Evolutionary conservation across 2,329 filamentous ascomycete genomes (phyloP), one percentile per base, ranked within the genome.

Genomic region (Penicillium paneum): DNA sequence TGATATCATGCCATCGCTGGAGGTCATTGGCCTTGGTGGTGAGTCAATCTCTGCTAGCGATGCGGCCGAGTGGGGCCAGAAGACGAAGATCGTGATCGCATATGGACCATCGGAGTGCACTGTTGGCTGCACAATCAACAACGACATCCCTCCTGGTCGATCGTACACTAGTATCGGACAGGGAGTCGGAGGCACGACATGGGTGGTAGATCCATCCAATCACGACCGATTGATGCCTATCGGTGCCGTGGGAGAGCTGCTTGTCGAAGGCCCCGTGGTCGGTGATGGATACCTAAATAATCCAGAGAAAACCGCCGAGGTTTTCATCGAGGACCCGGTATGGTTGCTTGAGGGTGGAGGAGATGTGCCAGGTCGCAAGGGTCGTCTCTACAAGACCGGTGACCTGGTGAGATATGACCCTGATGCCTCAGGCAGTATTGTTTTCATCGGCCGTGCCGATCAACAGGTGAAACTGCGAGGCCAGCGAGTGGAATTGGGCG

Each of bases 261-360:
- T 71, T 6, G 49, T 76, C 10, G 65, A 69, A 51, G 72, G 72
- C 13, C 70, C 64, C 4, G 57, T 65, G 5, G 57, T 76, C 1
- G 71, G 64, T 5, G 59, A 62, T 5, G 74, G 64, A 4, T 76
- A 76, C 53, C 54, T 76, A 3, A 62, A 69, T 29, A 59, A 69
- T 24, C 59, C 61, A 15, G 60, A 64, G 3, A 64, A 66, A 45
- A 76, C 71, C 36, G 55, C 46, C 31, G 12, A 49, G 40, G 34
- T 52, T n/a, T 45, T 74, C 66, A 49, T 64, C 64, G 5, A 55
- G 10, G 36, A 54, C 19, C 58, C 56, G 13, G 11, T 11, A 4
- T 61, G 59, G 59, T 28, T 55, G 31, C 8, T 51, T 13, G 12
- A 44, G 15, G 49, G 49, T 8, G 38, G 32, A 5, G 32, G 40